Base-by-base conservation (phyloP, 2,329 filamentous ascomycete species). In the Trichoderma atrobrunneum region DNA sequence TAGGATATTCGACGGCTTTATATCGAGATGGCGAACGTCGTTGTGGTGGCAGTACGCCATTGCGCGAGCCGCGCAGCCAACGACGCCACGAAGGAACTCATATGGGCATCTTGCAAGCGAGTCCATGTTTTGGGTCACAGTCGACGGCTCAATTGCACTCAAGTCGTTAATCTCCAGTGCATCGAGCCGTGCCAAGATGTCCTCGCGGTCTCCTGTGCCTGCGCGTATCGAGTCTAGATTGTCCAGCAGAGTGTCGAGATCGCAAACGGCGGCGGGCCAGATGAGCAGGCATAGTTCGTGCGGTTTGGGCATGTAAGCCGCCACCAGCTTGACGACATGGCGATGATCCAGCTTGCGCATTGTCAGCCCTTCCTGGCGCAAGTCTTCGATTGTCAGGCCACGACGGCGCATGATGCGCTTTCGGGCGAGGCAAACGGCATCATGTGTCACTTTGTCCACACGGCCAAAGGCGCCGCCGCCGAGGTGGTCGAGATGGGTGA, bases 1-100 rank as follows among this genome's bases (percentile, higher is more conserved):
- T 3, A 86, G 79, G 65, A 86, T 85, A 67, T 86, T 86, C 43
- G 81, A 81, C 2, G 85, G 85, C 72, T 86, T 86, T 43, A 87
- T 81, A 68, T 86, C 84, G 5, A 84, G 80, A 74, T 86, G 84
- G 26, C 85, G 80, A 14, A 86, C 82, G 21, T 82, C 78, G 62
- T 82, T 79, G 18, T 77, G 75, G 74, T 85, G 84, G 70, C 82
- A 84, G 71, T 84, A 81, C 1, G 81, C 79, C 72, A 85, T 78
- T 5, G 83, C 83, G 16, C 80, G 80, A n/a, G 84, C 81, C 57
- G 85, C 78, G 71, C 85, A 86, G 14, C 85, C 85, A 36, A 85
- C 80, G 28, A 83, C 77, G 62, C 81, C 80, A 71, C 80, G 83
- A 1, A 86, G 77, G 72, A 83, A 86, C 21, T 81, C 79, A 6